A percentile compares a stretch with the other conserved stretches of the same genome.
Conservation (phyloP, 768 basidiomycete species). For the Termitomyces sp. region DNA sequence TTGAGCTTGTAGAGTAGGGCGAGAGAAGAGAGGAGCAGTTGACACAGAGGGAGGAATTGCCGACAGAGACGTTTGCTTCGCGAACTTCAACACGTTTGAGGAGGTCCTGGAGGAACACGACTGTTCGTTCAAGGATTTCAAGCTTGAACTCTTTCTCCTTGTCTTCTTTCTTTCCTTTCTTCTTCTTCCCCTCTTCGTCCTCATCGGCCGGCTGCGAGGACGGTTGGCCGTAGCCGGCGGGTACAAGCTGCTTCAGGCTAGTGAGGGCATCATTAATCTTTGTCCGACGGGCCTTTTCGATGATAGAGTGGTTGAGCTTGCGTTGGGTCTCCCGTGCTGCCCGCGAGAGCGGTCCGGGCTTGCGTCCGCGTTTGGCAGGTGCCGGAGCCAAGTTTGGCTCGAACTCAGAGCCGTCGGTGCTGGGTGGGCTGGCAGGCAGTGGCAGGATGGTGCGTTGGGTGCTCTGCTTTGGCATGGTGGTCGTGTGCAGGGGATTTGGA, state of each 20-base stretch:
- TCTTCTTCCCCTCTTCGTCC: conserved; percentile 30
- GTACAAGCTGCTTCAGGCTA: conserved; percentile 73
- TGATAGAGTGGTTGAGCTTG: conserved; percentile 91
- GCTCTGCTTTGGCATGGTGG: conserved; percentile 19
- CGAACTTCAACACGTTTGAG: conserved; percentile 42
- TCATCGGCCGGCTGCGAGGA: conserved; percentile 16
- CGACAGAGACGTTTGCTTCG: conserved; percentile 19
- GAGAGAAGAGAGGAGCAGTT: conserved; percentile 12
- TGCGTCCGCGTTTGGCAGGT: conserved; percentile 60
- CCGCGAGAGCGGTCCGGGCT: conserved; percentile 67
- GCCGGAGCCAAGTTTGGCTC: neutral
- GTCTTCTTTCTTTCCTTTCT: conserved; percentile 29
- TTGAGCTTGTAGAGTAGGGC: neutral
- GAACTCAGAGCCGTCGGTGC: neutral
- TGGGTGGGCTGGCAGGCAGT: conserved; percentile 5
- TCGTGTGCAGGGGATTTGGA: neutral
- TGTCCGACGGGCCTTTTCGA: conserved; percentile 89
- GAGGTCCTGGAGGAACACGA: conserved; percentile 71
- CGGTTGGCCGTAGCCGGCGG: conserved; percentile 40
- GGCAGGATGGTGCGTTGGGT: conserved; percentile 8
- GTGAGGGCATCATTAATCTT: conserved; percentile 93
- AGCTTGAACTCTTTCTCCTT: conserved; percentile 90
- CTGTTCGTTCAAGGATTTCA: conserved; percentile 82
- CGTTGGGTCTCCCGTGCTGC: conserved; percentile 80
- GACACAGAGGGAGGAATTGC: conserved; percentile 16